phyloP scores from a whole-genome alignment of 176 grass and related monocot genomes.

The Carex pumila region DNA sequence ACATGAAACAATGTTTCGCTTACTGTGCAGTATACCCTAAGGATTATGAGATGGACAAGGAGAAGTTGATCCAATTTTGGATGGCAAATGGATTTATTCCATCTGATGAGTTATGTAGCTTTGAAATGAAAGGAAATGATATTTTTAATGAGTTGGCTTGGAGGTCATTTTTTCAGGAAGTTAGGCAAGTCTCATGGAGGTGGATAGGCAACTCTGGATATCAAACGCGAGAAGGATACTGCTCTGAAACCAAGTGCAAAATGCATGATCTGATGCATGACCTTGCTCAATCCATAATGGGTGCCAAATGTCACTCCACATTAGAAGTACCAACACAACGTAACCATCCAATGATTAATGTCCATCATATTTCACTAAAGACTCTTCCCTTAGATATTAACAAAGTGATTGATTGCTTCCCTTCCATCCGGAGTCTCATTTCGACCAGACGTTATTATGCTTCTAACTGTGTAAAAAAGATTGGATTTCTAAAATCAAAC shows the following conservation, averaged over 20 bases:
- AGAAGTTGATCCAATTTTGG: slow-evolving; percentile 16
- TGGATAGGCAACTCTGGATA: no score
- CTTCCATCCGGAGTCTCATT: background rate
- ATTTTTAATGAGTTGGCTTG: slow-evolving; percentile 16
- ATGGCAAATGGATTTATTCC: slow-evolving; percentile 24
- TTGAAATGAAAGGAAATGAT: background rate
- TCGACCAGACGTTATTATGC: background rate
- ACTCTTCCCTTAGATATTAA: background rate
- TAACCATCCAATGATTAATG: background rate
- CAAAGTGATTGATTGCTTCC: background rate
- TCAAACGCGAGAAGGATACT: background rate
- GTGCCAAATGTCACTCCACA: background rate
- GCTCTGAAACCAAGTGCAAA: background rate
- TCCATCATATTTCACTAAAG: background rate
- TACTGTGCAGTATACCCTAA: slow-evolving; percentile 25
- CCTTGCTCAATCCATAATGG: slow-evolving; percentile 1
- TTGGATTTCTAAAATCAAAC: slow-evolving; percentile 19
- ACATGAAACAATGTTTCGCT: slow-evolving; percentile 26
- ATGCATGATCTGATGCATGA: slow-evolving; percentile 33
- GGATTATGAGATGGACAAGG: slow-evolving; percentile 25
- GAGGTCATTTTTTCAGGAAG: slow-evolving; percentile 24
- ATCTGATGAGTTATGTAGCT: background rate
- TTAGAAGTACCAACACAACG: background rate
- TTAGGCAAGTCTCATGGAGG: background rate
- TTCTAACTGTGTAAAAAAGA: background rate